Evolutionary conservation across 2,329 filamentous ascomycete genomes (phyloP), one percentile per base, ranked within the genome.

Genomic region (Pseudogymnoascus sp.): DNA sequence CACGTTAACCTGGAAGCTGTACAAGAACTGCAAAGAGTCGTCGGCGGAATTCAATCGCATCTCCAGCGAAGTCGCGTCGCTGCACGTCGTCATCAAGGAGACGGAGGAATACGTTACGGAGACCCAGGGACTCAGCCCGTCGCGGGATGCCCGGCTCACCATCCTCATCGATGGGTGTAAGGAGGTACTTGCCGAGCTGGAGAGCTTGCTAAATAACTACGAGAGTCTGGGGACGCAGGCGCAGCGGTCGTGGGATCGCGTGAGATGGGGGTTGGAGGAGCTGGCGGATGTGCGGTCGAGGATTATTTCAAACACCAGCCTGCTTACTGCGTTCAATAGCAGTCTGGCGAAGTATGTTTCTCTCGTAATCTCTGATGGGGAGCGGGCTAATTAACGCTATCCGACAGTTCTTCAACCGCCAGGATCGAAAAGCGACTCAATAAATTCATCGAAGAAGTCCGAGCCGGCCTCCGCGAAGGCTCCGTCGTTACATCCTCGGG

Each of bases 71-170:
- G 66, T 72, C 25, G 65, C 67, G 16, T 68, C 68, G n/a, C 58
- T 72, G 33, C 68, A 72, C 55, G 67, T 69, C 12, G 64, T 70
- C 5, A 65, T 72, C 5, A 68, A 67, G 61, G 70, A 71, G 62
- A 69, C 68, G n/a, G 66, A 70, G 45, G 68, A 69, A 33, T 66
- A 65, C 41, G 49, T 71, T 8, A 41, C 36, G n/a, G 69, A 70
- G 41, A 65, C 62, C 22, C 36, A 60, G 7, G 65, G 65, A 5
- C 52, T 72, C 22, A 66, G 67, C 33, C 64, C 63, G 28, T 66
- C 66, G 9, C 64, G 66, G 42, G 65, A 64, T 45, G 65, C 66
- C 8, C 63, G 67, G 12, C 58, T 69, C 23, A 63, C 38, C 4
- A 66, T 69, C 16, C 60, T 69, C 5, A 64, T 66, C 14, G 64